A percentile compares a stretch with the other conserved stretches of the same genome.
phyloP scores from a whole-genome alignment of 2,329 filamentous ascomycete species.

The Ceratocystis harringtonii region DNA sequence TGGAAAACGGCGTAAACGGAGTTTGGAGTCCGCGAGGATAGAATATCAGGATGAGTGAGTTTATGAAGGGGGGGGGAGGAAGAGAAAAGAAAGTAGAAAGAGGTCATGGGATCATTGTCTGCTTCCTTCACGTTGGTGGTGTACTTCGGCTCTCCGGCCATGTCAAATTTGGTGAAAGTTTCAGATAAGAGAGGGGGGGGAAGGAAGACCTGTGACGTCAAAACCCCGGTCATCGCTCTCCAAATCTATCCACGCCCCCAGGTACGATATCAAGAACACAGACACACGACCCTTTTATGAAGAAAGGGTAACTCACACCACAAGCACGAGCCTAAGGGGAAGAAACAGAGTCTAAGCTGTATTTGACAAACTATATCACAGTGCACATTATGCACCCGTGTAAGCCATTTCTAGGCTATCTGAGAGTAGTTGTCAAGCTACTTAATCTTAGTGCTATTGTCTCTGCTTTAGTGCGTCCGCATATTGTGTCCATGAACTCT shows the following conservation, averaged over 20 bases:
- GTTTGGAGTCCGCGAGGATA: no score
- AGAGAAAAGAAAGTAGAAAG: background rate
- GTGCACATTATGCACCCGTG: background rate
- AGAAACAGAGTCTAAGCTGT: background rate
- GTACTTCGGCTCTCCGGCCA: background rate
- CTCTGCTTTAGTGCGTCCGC: no score
- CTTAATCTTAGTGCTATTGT: background rate
- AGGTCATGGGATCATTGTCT: background rate
- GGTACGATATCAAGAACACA: background rate
- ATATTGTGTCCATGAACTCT: no score
- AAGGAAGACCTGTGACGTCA: background rate
- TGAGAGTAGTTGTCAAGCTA: background rate
- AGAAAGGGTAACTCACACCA: background rate
- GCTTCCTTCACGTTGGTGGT: background rate
- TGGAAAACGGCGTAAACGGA: no score
- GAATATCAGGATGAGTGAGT: background rate
- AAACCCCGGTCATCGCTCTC: background rate
- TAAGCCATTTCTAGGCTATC: background rate
- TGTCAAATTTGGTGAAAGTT: background rate
- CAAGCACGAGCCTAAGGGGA: background rate
- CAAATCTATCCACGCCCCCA: background rate
- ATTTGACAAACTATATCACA: background rate
- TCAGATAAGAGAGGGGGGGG: background rate
- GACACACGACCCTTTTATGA: background rate
- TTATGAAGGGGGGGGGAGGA: background rate